Percentiles rank a stretch among this genome's conserved stretches.
Conservation (phyloP, 495 filamentous ascomycete species). For the Emericellopsis terricola region DNA sequence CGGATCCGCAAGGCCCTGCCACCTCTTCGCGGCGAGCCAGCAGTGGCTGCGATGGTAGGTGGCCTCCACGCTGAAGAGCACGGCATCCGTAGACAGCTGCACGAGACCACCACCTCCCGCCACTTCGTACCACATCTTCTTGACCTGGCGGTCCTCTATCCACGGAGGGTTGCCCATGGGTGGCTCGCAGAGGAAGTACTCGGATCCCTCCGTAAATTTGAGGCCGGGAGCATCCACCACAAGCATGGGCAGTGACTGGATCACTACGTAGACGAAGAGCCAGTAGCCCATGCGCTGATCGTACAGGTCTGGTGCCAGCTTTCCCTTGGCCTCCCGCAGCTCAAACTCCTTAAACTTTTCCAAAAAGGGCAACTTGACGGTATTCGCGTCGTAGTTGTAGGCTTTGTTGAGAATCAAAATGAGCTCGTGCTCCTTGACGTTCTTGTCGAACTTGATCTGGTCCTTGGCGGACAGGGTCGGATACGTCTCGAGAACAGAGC, state of each 20-base stretch:
- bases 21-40: slow-evolving; percentile 69
- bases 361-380: slow-evolving; percentile 46
- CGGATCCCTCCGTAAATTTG: slow-evolving; percentile 60
- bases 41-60: slow-evolving; percentile 84
- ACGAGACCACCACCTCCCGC: slow-evolving; percentile 53
- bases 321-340: slow-evolving; percentile 51
- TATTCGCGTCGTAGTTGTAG: slow-evolving; percentile 51
- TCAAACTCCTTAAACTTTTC: slow-evolving; percentile 73
- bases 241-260: slow-evolving; percentile 80
- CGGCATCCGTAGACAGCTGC: slow-evolving; percentile 56
- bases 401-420: slow-evolving; percentile 51
- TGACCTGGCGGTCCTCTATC: slow-evolving; percentile 51
- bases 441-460: slow-evolving; percentile 42
- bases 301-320: slow-evolving; percentile 48
- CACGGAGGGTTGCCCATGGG: slow-evolving; percentile 71
- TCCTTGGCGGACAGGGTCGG: slow-evolving; percentile 48
- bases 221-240: slow-evolving; percentile 74
- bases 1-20: slow-evolving; percentile 24
- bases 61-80: slow-evolving; percentile 78
- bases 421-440: slow-evolving; percentile 64
- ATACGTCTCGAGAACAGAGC: slow-evolving; percentile 39
- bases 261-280: slow-evolving; percentile 84
- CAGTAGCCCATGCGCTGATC: slow-evolving; percentile 75
- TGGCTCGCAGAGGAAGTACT: slow-evolving; percentile 93
- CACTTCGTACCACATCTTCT: slow-evolving; percentile 67